Evolutionary conservation across 805 yeast genomes (phyloP), one percentile per base, ranked within the genome.

Genomic region (Candida vartiovaarae): DNA sequence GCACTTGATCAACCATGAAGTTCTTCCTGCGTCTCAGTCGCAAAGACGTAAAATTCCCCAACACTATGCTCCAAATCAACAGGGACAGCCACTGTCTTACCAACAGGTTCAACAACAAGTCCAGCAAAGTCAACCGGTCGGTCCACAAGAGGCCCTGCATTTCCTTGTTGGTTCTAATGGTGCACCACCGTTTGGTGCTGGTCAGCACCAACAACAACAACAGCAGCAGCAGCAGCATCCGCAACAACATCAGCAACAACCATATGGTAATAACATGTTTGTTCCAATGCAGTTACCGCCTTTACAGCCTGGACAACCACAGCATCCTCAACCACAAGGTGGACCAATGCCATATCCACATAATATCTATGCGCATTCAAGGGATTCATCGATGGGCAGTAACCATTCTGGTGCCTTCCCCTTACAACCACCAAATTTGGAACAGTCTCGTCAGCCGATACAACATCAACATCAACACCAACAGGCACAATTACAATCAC

Each of bases 1-100:
- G 53, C 91, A 85, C 62, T 71, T 84, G 59, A 79, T 71, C 1
- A 58, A 63, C 45, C 66, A 64, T 51, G 62, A 69, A 53, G 61
- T 65, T 45, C 51, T 78, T 52, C 71, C 74, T 42, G 54, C 52
- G 4, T 52, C 57, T 20, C 54, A 53, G 46, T 34, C 51, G 47
- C 27, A 63, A 66, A 34, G 67, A 65, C 49, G 50, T 59, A 36
- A 67, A 66, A 23, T 64, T 61, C 48, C 35, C 2, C 45, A 26
- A 10, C 65, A 60, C 20, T 46, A 48, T 3, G 20, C 20, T 15
- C 60, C 59, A 20, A 53, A 42, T 41, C 54, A 55, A 34, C 38
- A 24, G 10, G 20, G 20, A 15, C 50, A 65, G 43, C 62, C 60
- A 40, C 57, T 61, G 41, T 60, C 67, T 32, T 66, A 67, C 7